Base-by-base conservation (phyloP, 1,284 basidiomycete genomes). In the Cryptococcus sp. region DNA sequence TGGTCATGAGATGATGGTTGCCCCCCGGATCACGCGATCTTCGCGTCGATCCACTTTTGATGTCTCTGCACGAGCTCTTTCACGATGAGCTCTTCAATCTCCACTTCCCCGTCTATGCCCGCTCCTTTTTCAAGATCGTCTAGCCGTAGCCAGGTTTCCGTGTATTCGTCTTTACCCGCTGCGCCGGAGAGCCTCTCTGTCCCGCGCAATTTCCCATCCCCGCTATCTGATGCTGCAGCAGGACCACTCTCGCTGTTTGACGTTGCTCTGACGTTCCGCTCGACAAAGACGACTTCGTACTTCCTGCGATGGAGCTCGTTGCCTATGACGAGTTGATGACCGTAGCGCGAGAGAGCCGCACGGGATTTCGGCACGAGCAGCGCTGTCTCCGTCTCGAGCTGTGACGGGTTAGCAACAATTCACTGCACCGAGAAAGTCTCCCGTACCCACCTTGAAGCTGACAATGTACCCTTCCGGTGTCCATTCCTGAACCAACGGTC, bases 321-420 rank as follows among this genome's bases (percentile, higher is more conserved):
- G 25, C 91, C 95, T 66, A 99, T 93, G 50, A 99, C 96, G 25
- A 97, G 87, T 76, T 98, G 94, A 76, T 99, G 95, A 0, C 94
- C 93, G 75, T 99, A 99, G 22, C 93, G 85, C 62, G 92, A 87
- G 27, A 99, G 84, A 3, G 95, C 91, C 3, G 83, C 85, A 25
- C 86, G 84, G 0, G 95, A 89, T 81, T 99, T 99, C 25, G 95
- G 94, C 52, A 98, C 84, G 19, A 99, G 83, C 10, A 99, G 82
- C 1, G 81, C 52, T 17, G 81, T 81, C 68, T 99, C 95, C 3
- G 96, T 99, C 82, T 99, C 96, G 49, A 99, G 87, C 93, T 97
- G 71, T 23, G 25, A 8, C 4, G 46, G 2, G 35, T 46, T 10
- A 38, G 22, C 46, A n/a, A 17, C 25, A 52, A 19, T 8, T n/a